Base-by-base conservation (phyloP, 768 basidiomycete genomes). In the Albatrellus ellisii region DNA sequence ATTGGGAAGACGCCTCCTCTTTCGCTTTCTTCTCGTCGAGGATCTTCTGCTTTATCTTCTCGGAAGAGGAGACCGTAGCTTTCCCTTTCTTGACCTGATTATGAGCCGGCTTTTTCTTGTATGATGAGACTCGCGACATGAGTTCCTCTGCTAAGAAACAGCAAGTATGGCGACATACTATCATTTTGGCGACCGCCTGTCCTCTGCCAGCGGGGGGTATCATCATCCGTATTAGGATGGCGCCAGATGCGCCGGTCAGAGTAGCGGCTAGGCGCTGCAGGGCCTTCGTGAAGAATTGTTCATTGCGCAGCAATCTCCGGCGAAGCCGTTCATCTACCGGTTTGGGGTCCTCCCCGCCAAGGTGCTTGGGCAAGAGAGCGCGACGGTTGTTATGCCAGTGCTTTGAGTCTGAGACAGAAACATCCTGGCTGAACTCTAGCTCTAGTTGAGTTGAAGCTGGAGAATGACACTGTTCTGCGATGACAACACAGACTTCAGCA, bases 181-280 rank as follows among this genome's bases (percentile, higher is more conserved):
- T n/a, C n/a, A n/a, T n/a, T n/a, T n/a, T n/a, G n/a, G n/a, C n/a
- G n/a, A n/a, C n/a, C n/a, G n/a, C n/a, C n/a, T n/a, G n/a, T n/a
- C n/a, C n/a, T 21, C 33, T 44, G 35, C 64, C 56, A 7, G 65
- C 66, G 1, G 66, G 49, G 0, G 64, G 60, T 44, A 83, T 80
- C n/a, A 67, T 61, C 25, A 75, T 66, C 39, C 67, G 68, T 50
- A 72, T 62, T 21, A 83, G 57, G 6, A 56, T 56, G 1, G 60
- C 63, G 1, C 80, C 81, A 0, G 64, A 65, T 4, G 78, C 77
- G 0, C 80, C 80, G 0, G 75, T 77, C 43, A 83, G 54, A 1
- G 77, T 78, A 28, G 68, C 69, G 8, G 80, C 79, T 33, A 75
- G 72, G 39, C 64, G 59, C 39, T 77, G 75, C 42, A 83, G 51